Evolutionary conservation across 176 grass and related monocot species (phyloP).

Genomic region (Oryza glumipatula): DNA sequence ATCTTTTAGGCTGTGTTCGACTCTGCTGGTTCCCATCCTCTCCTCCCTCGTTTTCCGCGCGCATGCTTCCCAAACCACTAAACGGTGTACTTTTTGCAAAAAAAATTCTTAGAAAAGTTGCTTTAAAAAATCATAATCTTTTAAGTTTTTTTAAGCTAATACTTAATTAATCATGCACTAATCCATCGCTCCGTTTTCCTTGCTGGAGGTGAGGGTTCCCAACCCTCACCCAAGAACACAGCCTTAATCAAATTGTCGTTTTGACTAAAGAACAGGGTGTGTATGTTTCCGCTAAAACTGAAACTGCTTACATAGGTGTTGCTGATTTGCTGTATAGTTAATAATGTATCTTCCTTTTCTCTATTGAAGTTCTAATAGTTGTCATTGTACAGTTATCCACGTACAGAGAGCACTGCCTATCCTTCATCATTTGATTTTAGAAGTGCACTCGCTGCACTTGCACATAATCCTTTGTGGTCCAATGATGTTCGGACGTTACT

Average conservation of each 20-base stretch:
- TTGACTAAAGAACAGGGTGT: background rate
- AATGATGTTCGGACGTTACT: constrained; percentile 66
- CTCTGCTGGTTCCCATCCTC: no score
- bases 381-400: constrained; percentile 82
- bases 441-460: constrained; percentile 63
- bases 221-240: no score
- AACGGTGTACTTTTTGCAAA: no score
- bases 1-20: background rate
- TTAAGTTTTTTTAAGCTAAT: no score
- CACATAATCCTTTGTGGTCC: constrained; percentile 82
- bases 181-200: no score
- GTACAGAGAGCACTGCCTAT: constrained; percentile 96
- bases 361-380: constrained; percentile 21
- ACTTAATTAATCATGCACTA: no score
- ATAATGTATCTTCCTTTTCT: background rate
- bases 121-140: no score
- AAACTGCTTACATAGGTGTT: constrained; percentile 22
- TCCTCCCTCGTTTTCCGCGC: no score
- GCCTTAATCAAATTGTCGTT: constrained; percentile 3
- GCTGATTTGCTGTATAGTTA: background rate
- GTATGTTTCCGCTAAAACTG: background rate
- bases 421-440: constrained; percentile 93
- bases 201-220: no score
- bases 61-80: no score
- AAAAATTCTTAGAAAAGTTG: no score